These are phyloP conservation scores for Phylloporus scabripes DNA, from an alignment of 768 basidiomycete species.

Conservation along the genomic window DNA sequence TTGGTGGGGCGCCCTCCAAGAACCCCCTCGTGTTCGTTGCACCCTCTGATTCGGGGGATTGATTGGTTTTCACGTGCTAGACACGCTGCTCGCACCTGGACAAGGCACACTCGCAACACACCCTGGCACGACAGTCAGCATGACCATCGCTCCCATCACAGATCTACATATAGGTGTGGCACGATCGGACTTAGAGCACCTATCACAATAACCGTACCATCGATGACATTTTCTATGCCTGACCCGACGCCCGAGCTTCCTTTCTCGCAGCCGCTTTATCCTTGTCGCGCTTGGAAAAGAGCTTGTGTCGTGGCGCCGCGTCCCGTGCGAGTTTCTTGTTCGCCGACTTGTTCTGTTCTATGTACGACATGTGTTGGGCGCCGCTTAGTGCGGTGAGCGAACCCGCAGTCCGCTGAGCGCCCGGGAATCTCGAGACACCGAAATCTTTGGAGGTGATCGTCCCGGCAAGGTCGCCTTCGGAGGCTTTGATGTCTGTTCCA, in stretches of 20 bases:
- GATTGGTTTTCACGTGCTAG: slow-evolving; percentile 27
- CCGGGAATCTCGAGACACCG: slow-evolving; percentile 59
- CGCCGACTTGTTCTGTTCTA: slow-evolving; percentile 87
- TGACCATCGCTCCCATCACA: slow-evolving; percentile 11
- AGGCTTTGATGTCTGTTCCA: slow-evolving; percentile 75
- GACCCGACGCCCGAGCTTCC: slow-evolving; percentile 34
- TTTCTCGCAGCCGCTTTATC: slow-evolving; percentile 54
- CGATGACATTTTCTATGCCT: slow-evolving; percentile 17
- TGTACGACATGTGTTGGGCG: slow-evolving; percentile 87
- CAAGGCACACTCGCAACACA: slow-evolving; percentile 16
- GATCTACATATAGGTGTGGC: slow-evolving; percentile 7
- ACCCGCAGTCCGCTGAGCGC: slow-evolving; percentile 73
- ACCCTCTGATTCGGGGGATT: slow-evolving; percentile 26
- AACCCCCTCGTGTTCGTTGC: slow-evolving; percentile 25
- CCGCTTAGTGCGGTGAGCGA: slow-evolving; percentile 81
- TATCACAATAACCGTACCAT: slow-evolving; percentile 9
- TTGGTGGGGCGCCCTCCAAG: slow-evolving; percentile 9
- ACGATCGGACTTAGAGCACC: slow-evolving; percentile 14
- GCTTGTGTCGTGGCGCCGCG: slow-evolving; percentile 57
- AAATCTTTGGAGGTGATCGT: slow-evolving; percentile 86
- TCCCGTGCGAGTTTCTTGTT: slow-evolving; percentile 71
- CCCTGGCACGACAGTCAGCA: slow-evolving; percentile 12
- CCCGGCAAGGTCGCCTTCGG: slow-evolving; percentile 80
- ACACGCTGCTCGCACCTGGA: slow-evolving; percentile 22
- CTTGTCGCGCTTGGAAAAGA: slow-evolving; percentile 81